These are phyloP conservation scores for Ceratobasidium sp. DNA, from an alignment of 1,284 basidiomycete species.

Conservation along the genomic window DNA sequence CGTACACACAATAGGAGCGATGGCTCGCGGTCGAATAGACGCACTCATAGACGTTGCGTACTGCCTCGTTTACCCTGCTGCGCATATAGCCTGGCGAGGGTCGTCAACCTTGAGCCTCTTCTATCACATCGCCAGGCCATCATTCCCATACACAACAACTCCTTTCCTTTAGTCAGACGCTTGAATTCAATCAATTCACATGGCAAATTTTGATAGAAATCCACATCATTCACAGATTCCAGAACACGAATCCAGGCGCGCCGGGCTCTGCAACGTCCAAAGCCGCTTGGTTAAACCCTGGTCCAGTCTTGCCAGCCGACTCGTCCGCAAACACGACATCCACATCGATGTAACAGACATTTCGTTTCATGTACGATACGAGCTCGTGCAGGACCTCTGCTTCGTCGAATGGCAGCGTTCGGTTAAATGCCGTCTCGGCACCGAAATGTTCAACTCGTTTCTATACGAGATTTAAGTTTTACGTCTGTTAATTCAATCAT, in stretches of 20 bases:
- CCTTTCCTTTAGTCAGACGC: too few species aligned
- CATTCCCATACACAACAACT: too few species aligned
- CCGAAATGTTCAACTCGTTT: conserved; percentile 88
- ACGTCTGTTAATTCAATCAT: conserved; percentile 50
- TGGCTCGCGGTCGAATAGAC: too few species aligned
- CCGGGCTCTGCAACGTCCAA: conserved; percentile 92
- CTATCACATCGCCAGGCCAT: too few species aligned
- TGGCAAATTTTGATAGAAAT: neutral
- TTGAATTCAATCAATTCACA: too few species aligned
- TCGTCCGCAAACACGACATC: conserved; percentile 81
- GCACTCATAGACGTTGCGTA: too few species aligned
- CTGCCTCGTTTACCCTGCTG: too few species aligned
- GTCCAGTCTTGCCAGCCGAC: conserved; percentile 67
- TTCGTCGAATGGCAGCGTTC: conserved; percentile 91
- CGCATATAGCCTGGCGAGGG: too few species aligned
- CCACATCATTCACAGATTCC: conserved; percentile 60
- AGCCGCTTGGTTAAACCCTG: conserved; percentile 72
- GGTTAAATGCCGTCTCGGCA: conserved; percentile 84
- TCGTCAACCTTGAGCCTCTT: too few species aligned
- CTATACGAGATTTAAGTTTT: conserved; percentile 57
- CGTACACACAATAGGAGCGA: too few species aligned
- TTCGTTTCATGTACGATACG: conserved; percentile 86
- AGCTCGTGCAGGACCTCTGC: conserved; percentile 79
- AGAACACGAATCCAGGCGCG: conserved; percentile 85
- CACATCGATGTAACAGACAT: conserved; percentile 80